Evolutionary conservation across 2,329 filamentous ascomycete genomes (phyloP).

Genomic region (Leptographium flavum): DNA sequence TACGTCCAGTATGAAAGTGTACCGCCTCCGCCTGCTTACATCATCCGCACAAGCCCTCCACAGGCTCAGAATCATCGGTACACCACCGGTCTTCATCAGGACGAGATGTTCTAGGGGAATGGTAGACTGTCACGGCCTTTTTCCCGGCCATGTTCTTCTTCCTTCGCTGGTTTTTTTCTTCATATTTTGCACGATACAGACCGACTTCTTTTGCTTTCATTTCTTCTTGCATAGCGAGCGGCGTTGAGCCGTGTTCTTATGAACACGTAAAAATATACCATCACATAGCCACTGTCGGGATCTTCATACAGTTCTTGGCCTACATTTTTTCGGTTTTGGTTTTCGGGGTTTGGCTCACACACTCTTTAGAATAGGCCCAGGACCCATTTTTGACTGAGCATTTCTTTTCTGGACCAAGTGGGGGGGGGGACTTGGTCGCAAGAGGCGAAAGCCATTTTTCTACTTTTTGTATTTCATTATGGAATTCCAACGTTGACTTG

Average conservation of each 20-base stretch:
- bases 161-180: neutral
- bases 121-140: neutral
- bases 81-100: slow-evolving; percentile 36
- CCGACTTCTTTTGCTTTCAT: neutral
- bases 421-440: neutral
- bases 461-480: neutral
- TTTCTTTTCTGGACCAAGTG: neutral
- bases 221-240: slow-evolving; percentile 19
- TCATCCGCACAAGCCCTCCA: slow-evolving; percentile 16
- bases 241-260: slow-evolving; percentile 17
- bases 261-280: neutral
- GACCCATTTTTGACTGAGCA: neutral
- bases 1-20: slow-evolving; percentile 28
- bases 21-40: slow-evolving; percentile 21
- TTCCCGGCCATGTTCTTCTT: neutral
- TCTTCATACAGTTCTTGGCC: neutral
- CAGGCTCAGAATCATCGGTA: slow-evolving; percentile 19
- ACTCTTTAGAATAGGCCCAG: neutral
- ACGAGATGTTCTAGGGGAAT: slow-evolving; percentile 37
- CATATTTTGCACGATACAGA: neutral
- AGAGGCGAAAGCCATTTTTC: neutral
- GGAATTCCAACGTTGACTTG: neutral
- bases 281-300: neutral
- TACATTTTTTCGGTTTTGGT: neutral
- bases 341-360: neutral